Evolutionary conservation across 164 flowering plant genomes (phyloP).

Genomic region (Berberis thunbergii): DNA sequence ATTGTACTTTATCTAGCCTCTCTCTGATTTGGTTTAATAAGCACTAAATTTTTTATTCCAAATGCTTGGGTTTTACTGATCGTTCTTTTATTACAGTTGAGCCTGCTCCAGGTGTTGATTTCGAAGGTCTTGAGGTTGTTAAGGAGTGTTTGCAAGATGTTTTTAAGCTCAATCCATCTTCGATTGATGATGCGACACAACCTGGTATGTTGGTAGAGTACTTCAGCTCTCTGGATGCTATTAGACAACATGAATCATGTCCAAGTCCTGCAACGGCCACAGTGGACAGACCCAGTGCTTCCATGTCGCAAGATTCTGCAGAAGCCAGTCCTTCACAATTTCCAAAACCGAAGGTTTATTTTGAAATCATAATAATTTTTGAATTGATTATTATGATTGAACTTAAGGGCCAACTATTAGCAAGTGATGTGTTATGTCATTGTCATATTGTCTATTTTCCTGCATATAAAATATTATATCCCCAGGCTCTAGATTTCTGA

Average conservation of each 20-base stretch:
- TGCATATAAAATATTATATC: too few species aligned
- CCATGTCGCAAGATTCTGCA: conserved; percentile 12
- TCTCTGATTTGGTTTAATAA: too few species aligned
- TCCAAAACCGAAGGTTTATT: conserved; percentile 21
- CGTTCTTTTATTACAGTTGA: conserved; percentile 47
- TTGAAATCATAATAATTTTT: background rate
- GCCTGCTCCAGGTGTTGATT: conserved; percentile 71
- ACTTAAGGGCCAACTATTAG: too few species aligned
- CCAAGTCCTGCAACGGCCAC: conserved; percentile 11
- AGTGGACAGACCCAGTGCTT: conserved; percentile 28
- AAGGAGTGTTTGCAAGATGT: conserved; percentile 63
- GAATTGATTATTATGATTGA: too few species aligned
- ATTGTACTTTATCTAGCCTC: too few species aligned
- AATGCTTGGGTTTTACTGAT: too few species aligned
- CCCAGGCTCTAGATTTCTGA: too few species aligned
- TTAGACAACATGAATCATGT: conserved; percentile 14
- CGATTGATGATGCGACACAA: conserved; percentile 20
- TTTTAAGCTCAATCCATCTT: conserved; percentile 42
- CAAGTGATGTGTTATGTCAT: too few species aligned
- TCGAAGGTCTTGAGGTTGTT: conserved; percentile 81
- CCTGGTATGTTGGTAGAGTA: conserved; percentile 46
- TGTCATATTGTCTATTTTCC: too few species aligned
- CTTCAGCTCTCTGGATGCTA: conserved; percentile 38
- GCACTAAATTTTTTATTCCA: too few species aligned
- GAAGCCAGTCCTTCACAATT: conserved; percentile 18